Base-by-base conservation (phyloP, 768 basidiomycete genomes). In the Lentinula detonsa region DNA sequence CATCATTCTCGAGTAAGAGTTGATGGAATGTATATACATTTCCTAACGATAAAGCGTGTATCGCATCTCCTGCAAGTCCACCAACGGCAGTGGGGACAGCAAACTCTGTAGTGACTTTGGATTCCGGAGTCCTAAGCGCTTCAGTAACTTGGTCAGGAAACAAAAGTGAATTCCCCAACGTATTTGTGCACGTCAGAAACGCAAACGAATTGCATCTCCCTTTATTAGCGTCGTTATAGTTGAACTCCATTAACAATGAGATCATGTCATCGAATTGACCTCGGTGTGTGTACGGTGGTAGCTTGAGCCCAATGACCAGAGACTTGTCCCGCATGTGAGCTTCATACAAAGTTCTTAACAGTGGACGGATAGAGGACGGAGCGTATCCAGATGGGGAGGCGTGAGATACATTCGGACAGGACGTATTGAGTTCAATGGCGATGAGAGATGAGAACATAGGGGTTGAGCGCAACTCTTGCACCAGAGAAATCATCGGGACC, bases 141-240 rank as follows among this genome's bases (percentile, higher is more conserved):
- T 65, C 65, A 1, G 64, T 65, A 8, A 76, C 73, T 72, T 89
- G 85, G 21, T 86, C 84, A 1, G 77, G 65, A 65, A 89, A 89
- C 39, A 87, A 72, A 54, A 93, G 72, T 35, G 83, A 77, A 61
- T 82, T 85, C 28, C 91, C 91, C 16, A 94, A 78, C 3, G 91
- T 93, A 68, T 93, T 93, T 28, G 88, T 91, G 67, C 88, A 86
- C 11, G 88, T 88, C 66, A 93, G 68, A 73, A 91, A 94, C 10
- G 89, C 79, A 63, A 93, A 77, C 5, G 87, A 82, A 57, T 71
- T 70, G 34, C 59, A 66, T 50, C 53, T 50, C 16, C 33, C 53
- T 37, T 60, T 61, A 34, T 57, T 63, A 57, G 52, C 43, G 21
- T 49, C 52, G 10, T 63, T 52, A 46, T 66, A 59, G 37, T 76